phyloP scores from a whole-genome alignment of 2,329 filamentous ascomycete genomes.

The Leptographium lundbergii region DNA sequence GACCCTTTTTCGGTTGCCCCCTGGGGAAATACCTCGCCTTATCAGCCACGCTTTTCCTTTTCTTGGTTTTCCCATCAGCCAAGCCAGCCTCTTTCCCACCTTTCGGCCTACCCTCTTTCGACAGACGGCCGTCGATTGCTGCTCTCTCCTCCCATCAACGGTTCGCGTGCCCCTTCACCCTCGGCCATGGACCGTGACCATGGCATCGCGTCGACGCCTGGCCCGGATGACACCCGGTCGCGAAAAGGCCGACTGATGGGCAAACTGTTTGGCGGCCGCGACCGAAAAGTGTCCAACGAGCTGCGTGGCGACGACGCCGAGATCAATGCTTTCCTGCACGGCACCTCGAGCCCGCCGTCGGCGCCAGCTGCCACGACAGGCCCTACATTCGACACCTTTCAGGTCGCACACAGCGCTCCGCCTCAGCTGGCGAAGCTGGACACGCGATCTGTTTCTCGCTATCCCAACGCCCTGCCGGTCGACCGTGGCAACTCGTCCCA shows the following conservation, averaged over 20 bases:
- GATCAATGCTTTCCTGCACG: slow-evolving; percentile 47
- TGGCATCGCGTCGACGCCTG: slow-evolving; percentile 4
- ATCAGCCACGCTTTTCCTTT: too few relatives aligned
- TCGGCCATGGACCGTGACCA: slow-evolving; percentile 9
- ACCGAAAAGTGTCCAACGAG: slow-evolving; percentile 24
- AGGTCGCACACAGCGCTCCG: slow-evolving; percentile 36
- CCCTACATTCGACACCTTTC: slow-evolving; percentile 41
- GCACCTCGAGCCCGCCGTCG: slow-evolving; percentile 22
- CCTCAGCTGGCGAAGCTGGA: slow-evolving; percentile 40
- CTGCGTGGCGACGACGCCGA: slow-evolving; percentile 26
- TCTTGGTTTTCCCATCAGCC: too few relatives aligned
- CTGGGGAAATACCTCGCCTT: not conserved
- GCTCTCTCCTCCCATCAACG: not conserved
- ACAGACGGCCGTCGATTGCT: not conserved
- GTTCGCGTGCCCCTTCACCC: not conserved
- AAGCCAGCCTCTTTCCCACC: not conserved
- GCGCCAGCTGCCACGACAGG: not conserved
- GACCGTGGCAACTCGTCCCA: slow-evolving; percentile 24
- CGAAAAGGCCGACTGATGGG: slow-evolving; percentile 48
- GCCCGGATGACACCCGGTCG: slow-evolving; percentile 16
- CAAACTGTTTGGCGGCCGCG: slow-evolving; percentile 40
- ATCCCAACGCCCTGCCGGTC: slow-evolving; percentile 39
- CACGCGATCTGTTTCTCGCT: slow-evolving; percentile 40
- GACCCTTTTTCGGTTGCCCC: not conserved
- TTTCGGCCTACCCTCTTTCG: not conserved